Evolutionary conservation across 805 yeast species (phyloP).

Genomic region (Grigorovia yakushimaensis): DNA sequence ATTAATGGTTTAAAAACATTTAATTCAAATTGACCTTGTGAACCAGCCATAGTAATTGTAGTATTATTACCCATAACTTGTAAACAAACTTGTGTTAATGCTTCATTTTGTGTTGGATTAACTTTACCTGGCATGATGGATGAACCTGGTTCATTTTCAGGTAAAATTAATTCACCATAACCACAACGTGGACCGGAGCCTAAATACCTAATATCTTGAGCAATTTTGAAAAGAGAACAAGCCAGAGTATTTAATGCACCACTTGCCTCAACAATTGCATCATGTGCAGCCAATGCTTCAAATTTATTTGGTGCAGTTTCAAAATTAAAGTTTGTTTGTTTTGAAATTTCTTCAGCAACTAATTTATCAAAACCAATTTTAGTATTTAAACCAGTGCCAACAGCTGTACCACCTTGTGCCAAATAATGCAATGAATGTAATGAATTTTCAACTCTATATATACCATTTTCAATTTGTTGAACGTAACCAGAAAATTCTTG

Average conservation of each 20-base stretch:
- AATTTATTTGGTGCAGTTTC: constrained; percentile 96
- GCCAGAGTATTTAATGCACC: constrained; percentile 97
- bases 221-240: constrained; percentile 87
- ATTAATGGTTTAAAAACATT: constrained; percentile 96
- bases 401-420: constrained; percentile 99
- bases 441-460: constrained; percentile 68
- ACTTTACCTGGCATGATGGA: constrained; percentile 93
- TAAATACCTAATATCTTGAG: constrained; percentile 94
- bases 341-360: constrained; percentile 77
- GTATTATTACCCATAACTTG: constrained; percentile 97
- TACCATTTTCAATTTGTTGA: constrained; percentile 85
- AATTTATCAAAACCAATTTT: constrained; percentile 78
- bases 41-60: constrained; percentile 93
- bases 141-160: constrained; percentile 99
- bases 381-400: constrained; percentile 97
- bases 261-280: constrained; percentile 94
- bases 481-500: constrained; percentile 97
- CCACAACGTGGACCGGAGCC: constrained; percentile 99
- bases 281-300: constrained; percentile 98
- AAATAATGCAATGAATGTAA: constrained; percentile 69
- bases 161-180: constrained; percentile 98
- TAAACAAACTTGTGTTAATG: constrained; percentile 94
- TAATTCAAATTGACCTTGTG: constrained; percentile 96
- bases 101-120: constrained; percentile 82
- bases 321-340: constrained; percentile 81